Evolutionary conservation across 1,139 yeast genomes (phyloP).

Genomic region (Yamadazyma oceani): DNA sequence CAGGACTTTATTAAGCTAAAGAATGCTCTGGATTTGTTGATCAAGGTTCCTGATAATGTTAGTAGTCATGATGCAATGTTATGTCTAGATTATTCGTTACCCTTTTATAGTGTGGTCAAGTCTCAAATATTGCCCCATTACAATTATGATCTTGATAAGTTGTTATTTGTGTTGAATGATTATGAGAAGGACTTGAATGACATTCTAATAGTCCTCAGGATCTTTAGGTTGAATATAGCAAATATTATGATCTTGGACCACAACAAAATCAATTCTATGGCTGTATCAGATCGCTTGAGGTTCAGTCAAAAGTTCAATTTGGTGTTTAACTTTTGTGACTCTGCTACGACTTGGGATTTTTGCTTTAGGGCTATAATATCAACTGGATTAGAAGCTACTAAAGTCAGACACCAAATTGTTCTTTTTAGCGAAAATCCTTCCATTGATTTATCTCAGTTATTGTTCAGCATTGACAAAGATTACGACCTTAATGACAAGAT

Average conservation of each 20-base stretch:
- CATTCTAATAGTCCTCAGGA: slow-evolving; percentile 32
- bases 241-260: slow-evolving; percentile 31
- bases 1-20: slow-evolving; percentile 36
- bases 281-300: slow-evolving; percentile 13
- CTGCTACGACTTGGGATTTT: slow-evolving; percentile 21
- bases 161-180: slow-evolving; percentile 32
- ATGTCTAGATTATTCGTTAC: slow-evolving; percentile 35
- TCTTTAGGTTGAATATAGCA: slow-evolving; percentile 28
- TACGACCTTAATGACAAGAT: slow-evolving; percentile 23
- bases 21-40: slow-evolving; percentile 25
- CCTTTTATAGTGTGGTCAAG: slow-evolving; percentile 31
- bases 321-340: slow-evolving; percentile 20
- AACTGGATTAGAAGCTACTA: slow-evolving; percentile 31
- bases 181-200: slow-evolving; percentile 35
- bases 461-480: slow-evolving; percentile 5
- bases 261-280: slow-evolving; percentile 14
- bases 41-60: slow-evolving; percentile 30
- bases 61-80: slow-evolving; percentile 42
- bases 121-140: slow-evolving; percentile 7
- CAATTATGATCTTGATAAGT: slow-evolving; percentile 14
- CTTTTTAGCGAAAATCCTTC: slow-evolving; percentile 15
- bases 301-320: slow-evolving; percentile 25
- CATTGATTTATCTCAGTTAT: slow-evolving; percentile 3
- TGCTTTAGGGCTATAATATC: slow-evolving; percentile 24
- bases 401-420: slow-evolving; percentile 26